Percentiles rank a stretch among this genome's conserved stretches.
Conservation (phyloP, 2,329 filamentous ascomycete genomes). For the Aspergillus japonicus region DNA sequence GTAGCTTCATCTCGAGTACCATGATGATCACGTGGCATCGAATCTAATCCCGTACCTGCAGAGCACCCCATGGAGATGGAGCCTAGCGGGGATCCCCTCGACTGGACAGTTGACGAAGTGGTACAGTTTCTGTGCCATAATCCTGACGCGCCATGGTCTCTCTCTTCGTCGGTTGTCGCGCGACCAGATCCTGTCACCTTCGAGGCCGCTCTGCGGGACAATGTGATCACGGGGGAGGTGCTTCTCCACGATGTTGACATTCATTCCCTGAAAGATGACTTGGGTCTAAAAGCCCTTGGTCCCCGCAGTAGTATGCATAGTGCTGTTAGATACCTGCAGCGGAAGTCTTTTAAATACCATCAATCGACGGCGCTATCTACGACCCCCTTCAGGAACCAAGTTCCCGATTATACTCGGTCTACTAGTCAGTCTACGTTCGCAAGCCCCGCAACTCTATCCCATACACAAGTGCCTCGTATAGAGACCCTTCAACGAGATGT, state of each 20-base stretch:
- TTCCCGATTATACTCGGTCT: not conserved
- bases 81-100: slow-evolving; percentile 62
- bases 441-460: not conserved
- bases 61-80: slow-evolving; percentile 24
- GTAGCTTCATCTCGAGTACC: not conserved
- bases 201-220: slow-evolving; percentile 56
- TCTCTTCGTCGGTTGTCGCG: slow-evolving; percentile 27
- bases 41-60: not conserved
- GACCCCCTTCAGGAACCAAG: slow-evolving; percentile 29
- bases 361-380: not conserved
- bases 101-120: slow-evolving; percentile 69
- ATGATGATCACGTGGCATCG: not conserved
- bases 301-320: slow-evolving; percentile 59
- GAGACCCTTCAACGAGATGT: not conserved
- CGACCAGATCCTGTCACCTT: slow-evolving; percentile 57
- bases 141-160: slow-evolving; percentile 45
- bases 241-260: slow-evolving; percentile 60
- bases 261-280: slow-evolving; percentile 51
- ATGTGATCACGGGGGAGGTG: slow-evolving; percentile 65
- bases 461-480: not conserved
- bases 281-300: slow-evolving; percentile 58
- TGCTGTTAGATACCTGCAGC: slow-evolving; percentile 58
- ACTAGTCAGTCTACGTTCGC: not conserved
- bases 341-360: slow-evolving; percentile 51
- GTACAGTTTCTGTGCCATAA: slow-evolving; percentile 63